These are phyloP conservation scores for Teratosphaeria epicoccoides DNA, from an alignment of 2,329 filamentous ascomycete genomes.

Conservation along the genomic window DNA sequence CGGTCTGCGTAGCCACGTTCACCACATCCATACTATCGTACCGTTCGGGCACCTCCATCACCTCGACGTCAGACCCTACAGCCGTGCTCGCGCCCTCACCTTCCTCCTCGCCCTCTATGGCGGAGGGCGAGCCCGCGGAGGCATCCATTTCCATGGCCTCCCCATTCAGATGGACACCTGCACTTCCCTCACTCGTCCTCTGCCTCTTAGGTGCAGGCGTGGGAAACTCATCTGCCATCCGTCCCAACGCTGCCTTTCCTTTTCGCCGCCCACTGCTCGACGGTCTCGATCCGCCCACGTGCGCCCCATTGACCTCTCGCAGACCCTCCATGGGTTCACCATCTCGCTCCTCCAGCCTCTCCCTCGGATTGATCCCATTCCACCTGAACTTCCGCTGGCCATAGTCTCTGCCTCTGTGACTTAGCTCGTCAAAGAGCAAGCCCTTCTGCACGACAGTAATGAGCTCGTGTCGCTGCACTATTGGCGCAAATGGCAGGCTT, in stretches of 20 bases:
- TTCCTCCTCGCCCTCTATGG: constrained; percentile 13
- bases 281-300: constrained; percentile 1
- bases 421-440: constrained; percentile 37
- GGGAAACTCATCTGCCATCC: constrained; percentile 21
- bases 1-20: constrained; percentile 22
- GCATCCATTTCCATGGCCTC: constrained; percentile 37
- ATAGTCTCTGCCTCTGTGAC: constrained; percentile 13
- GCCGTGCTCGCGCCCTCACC: constrained; percentile 18
- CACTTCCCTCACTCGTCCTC: constrained; percentile 22
- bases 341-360: constrained; percentile 12
- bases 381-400: constrained; percentile 17
- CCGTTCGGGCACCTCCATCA: constrained; percentile 17
- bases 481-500: constrained; percentile 48
- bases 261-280: constrained; percentile 13
- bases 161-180: constrained; percentile 30
- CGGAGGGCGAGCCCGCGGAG: constrained; percentile 12
- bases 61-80: constrained; percentile 16
- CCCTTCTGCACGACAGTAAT: constrained; percentile 55
- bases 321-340: neutral
- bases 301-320: neutral
- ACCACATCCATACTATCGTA: constrained; percentile 24
- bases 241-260: constrained; percentile 7
- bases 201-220: constrained; percentile 23
- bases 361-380: constrained; percentile 15
- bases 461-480: constrained; percentile 49